Percentiles rank a stretch among this genome's conserved stretches.
phyloP scores from a whole-genome alignment of 2,329 filamentous ascomycete species.

The Penicillium crustosum region DNA sequence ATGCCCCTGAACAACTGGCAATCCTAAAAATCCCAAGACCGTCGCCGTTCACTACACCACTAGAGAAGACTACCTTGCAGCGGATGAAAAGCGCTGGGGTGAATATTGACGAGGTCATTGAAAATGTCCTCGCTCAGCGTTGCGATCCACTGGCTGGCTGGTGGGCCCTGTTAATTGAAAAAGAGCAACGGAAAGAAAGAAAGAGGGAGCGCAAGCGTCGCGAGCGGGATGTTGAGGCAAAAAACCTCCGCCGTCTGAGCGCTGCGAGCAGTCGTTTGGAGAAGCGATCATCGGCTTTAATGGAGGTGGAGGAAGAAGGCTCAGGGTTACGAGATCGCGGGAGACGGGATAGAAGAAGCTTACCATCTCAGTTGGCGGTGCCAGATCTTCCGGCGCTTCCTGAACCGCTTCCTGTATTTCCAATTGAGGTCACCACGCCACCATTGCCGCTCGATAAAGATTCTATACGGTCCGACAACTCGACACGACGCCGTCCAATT shows the following conservation, averaged over 20 bases:
- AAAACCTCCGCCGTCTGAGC: conserved; percentile 77
- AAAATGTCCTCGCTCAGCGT: conserved; percentile 84
- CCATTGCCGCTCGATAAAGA: conserved; percentile 69
- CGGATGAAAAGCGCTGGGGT: conserved; percentile 93
- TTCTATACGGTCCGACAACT: conserved; percentile 71
- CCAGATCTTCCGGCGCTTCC: conserved; percentile 76
- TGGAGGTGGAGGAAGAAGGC: conserved; percentile 77
- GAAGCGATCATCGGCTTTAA: conserved; percentile 71
- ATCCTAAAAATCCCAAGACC: conserved; percentile 81
- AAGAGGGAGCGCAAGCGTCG: conserved; percentile 78
- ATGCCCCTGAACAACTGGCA: conserved; percentile 83
- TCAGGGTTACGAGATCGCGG: conserved; percentile 67
- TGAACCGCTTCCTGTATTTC: conserved; percentile 52
- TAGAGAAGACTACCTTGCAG: conserved; percentile 89
- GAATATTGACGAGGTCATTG: conserved; percentile 89
- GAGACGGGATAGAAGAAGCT: conserved; percentile 72
- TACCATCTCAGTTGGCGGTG: conserved; percentile 61
- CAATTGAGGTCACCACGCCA: conserved; percentile 45
- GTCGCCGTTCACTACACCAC: conserved; percentile 75
- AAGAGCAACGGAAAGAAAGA: conserved; percentile 83
- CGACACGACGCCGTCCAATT: conserved; percentile 72
- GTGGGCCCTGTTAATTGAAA: conserved; percentile 94
- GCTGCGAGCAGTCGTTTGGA: conserved; percentile 86
- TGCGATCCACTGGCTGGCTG: conserved; percentile 91
- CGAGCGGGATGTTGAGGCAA: conserved; percentile 78